phyloP scores from a whole-genome alignment of 1,139 yeast species.

The Diutina scorzettiae region DNA sequence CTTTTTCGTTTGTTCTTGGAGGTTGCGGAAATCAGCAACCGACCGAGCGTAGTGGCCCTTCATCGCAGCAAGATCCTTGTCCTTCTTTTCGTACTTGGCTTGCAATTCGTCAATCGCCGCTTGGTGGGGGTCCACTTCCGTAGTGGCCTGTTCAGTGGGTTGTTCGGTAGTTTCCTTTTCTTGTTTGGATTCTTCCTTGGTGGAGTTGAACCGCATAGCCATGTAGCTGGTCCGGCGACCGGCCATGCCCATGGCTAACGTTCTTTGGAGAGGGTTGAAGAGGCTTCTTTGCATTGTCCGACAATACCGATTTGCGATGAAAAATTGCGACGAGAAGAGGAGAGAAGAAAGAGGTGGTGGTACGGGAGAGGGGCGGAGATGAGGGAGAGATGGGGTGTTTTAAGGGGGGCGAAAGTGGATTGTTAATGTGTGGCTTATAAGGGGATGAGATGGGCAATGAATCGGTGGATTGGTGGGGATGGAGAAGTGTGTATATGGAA shows the following conservation, averaged over 20 bases:
- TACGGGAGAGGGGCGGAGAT: too few relatives aligned
- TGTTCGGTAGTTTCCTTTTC: slow-evolving; percentile 8
- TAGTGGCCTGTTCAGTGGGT: slow-evolving; percentile 8
- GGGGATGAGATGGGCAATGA: too few relatives aligned
- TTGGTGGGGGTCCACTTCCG: slow-evolving; percentile 10
- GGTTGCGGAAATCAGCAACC: slow-evolving; percentile 85
- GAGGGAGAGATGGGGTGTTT: too few relatives aligned
- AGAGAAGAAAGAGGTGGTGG: too few relatives aligned
- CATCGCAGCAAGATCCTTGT: slow-evolving; percentile 70
- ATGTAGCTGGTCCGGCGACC: not conserved
- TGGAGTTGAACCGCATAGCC: slow-evolving; percentile 15
- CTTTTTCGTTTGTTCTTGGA: slow-evolving; percentile 82
- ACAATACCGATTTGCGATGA: not conserved
- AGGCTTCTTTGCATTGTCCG: slow-evolving; percentile 2
- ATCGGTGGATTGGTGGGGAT: too few relatives aligned
- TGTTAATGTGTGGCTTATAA: too few relatives aligned
- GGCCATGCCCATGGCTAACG: slow-evolving; percentile 1
- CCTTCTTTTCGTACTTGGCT: slow-evolving; percentile 50
- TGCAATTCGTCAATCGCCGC: slow-evolving; percentile 29
- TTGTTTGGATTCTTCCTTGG: slow-evolving; percentile 10
- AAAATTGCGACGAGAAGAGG: too few relatives aligned
- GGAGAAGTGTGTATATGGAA: too few relatives aligned
- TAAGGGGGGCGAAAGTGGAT: too few relatives aligned
- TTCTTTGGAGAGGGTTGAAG: slow-evolving; percentile 3
- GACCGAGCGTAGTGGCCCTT: slow-evolving; percentile 78